Evolutionary conservation across 768 basidiomycete genomes (phyloP), one percentile per base, ranked within the genome.

Genomic region (Pisolithus marmoratus): DNA sequence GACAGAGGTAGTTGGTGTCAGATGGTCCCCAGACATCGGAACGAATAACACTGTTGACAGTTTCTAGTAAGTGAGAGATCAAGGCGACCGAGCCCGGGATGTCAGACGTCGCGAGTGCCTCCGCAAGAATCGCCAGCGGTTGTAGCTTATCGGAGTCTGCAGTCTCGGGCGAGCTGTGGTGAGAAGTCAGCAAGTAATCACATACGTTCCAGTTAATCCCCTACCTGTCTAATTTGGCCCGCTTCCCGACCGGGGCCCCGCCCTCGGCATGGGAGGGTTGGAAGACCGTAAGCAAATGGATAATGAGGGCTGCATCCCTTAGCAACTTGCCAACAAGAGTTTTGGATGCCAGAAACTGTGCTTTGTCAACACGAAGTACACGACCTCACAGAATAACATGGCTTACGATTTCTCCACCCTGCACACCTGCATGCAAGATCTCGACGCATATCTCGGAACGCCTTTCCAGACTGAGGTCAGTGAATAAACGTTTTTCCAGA

Each of bases 1-100:
- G 94, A 63, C 90, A 84, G 11, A 87, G 70, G 58, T 90, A 95
- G 56, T 76, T 83, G 17, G 84, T 76, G 47, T 88, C 89, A n/a
- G 83, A 78, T 29, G 76, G 74, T 5, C 77, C 67, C 31, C 77
- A 63, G 8, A 81, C 73, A 6, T 79, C 70, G 15, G 78, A 73
- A 49, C 82, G 83, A 2, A 82, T 70, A 14, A 93, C 75, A 49
- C 75, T 80, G 58, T 79, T 82, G 29, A 96, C 72, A 0, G 83
- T 81, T 38, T 90, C 87, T 38, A 97, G 72, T 5, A 94, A 73
- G 43, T 73, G 75, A 0, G 84, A 78, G 41, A 94, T 74, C 42
- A 95, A 75, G 37, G 88, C 82, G 26, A 84, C 70, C 19, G 87
- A 86, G 20, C 83, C 87, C 0, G 85, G 81, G 26, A 92, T 67